Conservation (phyloP, 2,329 filamentous ascomycete species). For the Colletotrichum lini region DNA sequence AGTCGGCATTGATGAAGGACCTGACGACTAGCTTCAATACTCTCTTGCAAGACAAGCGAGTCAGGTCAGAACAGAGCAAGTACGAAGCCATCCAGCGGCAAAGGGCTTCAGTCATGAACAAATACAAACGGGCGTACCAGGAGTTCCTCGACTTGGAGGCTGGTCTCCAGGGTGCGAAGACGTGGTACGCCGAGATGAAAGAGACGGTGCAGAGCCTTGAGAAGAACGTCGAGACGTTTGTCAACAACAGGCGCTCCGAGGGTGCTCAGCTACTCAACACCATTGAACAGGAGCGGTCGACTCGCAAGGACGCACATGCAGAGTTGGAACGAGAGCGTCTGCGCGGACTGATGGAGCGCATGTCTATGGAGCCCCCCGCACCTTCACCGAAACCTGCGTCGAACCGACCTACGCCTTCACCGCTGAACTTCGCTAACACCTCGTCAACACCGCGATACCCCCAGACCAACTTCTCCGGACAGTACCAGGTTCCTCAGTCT, state of each 20-base stretch:
- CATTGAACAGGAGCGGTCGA: conserved; percentile 85
- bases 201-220: conserved; percentile 92
- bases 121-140: conserved; percentile 92
- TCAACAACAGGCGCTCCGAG: conserved; percentile 93
- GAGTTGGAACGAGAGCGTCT: conserved; percentile 90
- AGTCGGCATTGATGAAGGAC: conserved; percentile 94
- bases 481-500: conserved; percentile 72
- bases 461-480: conserved; percentile 67
- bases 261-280: conserved; percentile 89
- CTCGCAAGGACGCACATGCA: conserved; percentile 72
- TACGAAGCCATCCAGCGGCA: conserved; percentile 92
- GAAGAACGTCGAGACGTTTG: conserved; percentile 97
- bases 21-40: conserved; percentile 89
- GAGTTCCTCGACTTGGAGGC: conserved; percentile 92
- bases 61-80: conserved; percentile 93
- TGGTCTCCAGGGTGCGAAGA: conserved; percentile 88
- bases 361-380: conserved; percentile 82
- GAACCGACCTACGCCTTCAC: conserved; percentile 52
- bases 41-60: conserved; percentile 92
- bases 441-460: conserved; percentile 64
- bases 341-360: conserved; percentile 92
- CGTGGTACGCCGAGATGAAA: conserved; percentile 96
- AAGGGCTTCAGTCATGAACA: conserved; percentile 83
- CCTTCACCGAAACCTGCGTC: conserved; percentile 54
- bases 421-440: conserved; percentile 52